Evolutionary conservation across 2,329 filamentous ascomycete species (phyloP).

Genomic region (Amesomyces nigricolor): DNA sequence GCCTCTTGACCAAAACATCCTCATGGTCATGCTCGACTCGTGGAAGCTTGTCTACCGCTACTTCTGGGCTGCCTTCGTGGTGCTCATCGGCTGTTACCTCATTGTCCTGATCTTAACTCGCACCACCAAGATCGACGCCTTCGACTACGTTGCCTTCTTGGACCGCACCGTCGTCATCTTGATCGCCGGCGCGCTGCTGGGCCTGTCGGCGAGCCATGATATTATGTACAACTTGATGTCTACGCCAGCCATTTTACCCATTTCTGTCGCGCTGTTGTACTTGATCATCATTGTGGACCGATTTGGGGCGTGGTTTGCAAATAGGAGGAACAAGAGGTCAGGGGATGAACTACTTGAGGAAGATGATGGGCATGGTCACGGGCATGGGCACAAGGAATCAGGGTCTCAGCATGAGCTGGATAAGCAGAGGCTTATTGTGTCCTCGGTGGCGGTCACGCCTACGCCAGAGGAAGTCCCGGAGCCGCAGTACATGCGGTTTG

Average conservation of each 20-base stretch:
- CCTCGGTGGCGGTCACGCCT: background rate
- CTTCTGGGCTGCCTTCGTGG: conserved; percentile 18
- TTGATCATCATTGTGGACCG: conserved; percentile 17
- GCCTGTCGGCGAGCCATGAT: conserved; percentile 9
- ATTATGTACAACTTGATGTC: conserved; percentile 16
- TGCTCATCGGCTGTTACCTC: conserved; percentile 16
- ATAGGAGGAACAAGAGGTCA: conserved; percentile 14
- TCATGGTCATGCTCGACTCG: conserved; percentile 18
- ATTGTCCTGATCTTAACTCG: conserved; percentile 17
- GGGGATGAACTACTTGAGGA: conserved; percentile 11
- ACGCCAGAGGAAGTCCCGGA: background rate
- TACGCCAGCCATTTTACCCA: conserved; percentile 13
- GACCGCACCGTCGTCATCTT: conserved; percentile 8
- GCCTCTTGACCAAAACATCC: conserved; percentile 7
- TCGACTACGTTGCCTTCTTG: conserved; percentile 10
- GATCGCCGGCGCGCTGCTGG: background rate
- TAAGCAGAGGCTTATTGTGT: conserved; percentile 6
- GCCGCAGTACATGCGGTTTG: too few species aligned
- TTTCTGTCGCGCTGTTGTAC: conserved; percentile 13
- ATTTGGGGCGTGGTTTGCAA: conserved; percentile 14
- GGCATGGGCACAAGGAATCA: background rate
- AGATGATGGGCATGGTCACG: background rate
- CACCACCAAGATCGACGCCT: conserved; percentile 16
- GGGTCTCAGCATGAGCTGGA: background rate
- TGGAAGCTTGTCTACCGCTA: conserved; percentile 22